Evolutionary conservation across 768 basidiomycete species (phyloP).

Genomic region (Suillus paluster): DNA sequence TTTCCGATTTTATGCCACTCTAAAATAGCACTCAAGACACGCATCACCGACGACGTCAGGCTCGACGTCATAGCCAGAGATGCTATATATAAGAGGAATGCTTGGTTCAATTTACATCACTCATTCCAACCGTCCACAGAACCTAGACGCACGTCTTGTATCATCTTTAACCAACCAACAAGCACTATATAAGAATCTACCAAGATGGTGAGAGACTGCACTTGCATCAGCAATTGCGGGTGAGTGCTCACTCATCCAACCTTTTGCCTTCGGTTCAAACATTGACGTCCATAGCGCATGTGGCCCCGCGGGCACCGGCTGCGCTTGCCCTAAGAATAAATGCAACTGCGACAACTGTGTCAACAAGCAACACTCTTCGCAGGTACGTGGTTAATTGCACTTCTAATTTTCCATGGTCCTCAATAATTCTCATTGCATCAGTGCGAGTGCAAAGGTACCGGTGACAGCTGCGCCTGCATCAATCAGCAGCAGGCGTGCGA

Average conservation of each 20-base stretch:
- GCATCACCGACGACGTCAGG: background rate
- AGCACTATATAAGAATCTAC: background rate
- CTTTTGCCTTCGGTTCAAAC: background rate
- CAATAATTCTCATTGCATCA: slow-evolving; percentile 10
- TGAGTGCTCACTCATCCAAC: slow-evolving; percentile 15
- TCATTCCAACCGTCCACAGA: background rate
- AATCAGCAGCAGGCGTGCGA: slow-evolving; percentile 16
- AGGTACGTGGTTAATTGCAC: slow-evolving; percentile 15
- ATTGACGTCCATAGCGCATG: slow-evolving; percentile 31
- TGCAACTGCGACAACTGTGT: slow-evolving; percentile 36
- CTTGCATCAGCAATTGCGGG: slow-evolving; percentile 34
- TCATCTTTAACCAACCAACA: background rate
- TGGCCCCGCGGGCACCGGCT: slow-evolving; percentile 35
- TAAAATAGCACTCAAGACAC: background rate
- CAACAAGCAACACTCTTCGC: slow-evolving; percentile 31
- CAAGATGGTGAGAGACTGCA: slow-evolving; percentile 31
- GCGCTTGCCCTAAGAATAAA: slow-evolving; percentile 32
- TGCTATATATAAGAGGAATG: background rate
- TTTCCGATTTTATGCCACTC: background rate
- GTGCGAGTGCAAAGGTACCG: slow-evolving; percentile 28
- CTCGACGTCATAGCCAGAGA: background rate
- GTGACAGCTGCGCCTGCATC: slow-evolving; percentile 22
- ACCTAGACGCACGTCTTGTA: no score
- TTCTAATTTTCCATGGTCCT: background rate
- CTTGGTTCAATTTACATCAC: background rate